phyloP scores from a whole-genome alignment of 345 rosid genomes.

The Eucalyptus pauciflora region DNA sequence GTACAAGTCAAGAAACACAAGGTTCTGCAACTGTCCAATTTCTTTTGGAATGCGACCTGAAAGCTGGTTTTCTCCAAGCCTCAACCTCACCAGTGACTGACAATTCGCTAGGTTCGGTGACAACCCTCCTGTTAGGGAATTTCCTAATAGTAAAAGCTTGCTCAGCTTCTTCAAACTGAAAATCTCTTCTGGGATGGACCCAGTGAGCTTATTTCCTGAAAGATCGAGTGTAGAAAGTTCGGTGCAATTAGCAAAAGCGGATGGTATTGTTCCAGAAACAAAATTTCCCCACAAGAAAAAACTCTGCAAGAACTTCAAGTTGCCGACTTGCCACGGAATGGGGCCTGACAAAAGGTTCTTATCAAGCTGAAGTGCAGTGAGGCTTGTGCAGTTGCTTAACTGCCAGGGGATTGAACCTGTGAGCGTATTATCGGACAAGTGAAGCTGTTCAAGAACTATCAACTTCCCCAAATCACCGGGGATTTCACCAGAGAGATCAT shows the following conservation, averaged over 20 bases:
- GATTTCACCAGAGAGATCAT: slow-evolving; percentile 63
- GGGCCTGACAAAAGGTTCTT: slow-evolving; percentile 76
- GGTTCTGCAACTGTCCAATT: slow-evolving; percentile 79
- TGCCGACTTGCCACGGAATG: slow-evolving; percentile 69
- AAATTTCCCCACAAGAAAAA: slow-evolving; percentile 93
- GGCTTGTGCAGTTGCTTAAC: slow-evolving; percentile 76
- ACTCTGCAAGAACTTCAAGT: slow-evolving; percentile 62
- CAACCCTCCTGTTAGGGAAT: slow-evolving; percentile 64
- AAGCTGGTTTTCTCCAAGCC: slow-evolving; percentile 91
- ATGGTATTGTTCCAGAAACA: slow-evolving; percentile 72
- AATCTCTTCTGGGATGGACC: slow-evolving; percentile 76
- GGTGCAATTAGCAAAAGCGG: slow-evolving; percentile 80
- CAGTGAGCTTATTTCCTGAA: slow-evolving; percentile 82
- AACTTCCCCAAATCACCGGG: slow-evolving; percentile 82
- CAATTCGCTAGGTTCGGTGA: slow-evolving; percentile 57
- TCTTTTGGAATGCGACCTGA: slow-evolving; percentile 79
- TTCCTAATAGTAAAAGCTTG: slow-evolving; percentile 93
- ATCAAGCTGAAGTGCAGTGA: slow-evolving; percentile 86
- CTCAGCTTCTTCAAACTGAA: slow-evolving; percentile 75
- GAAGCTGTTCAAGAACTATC: slow-evolving; percentile 75
- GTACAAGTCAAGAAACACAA: slow-evolving; percentile 86
- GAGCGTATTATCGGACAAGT: slow-evolving; percentile 77
- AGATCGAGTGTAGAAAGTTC: slow-evolving; percentile 74
- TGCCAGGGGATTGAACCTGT: slow-evolving; percentile 67
- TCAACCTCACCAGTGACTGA: slow-evolving; percentile 71